These are phyloP conservation scores for Zasmidium cellare DNA, from an alignment of 2,329 filamentous ascomycete species.

Conservation along the genomic window DNA sequence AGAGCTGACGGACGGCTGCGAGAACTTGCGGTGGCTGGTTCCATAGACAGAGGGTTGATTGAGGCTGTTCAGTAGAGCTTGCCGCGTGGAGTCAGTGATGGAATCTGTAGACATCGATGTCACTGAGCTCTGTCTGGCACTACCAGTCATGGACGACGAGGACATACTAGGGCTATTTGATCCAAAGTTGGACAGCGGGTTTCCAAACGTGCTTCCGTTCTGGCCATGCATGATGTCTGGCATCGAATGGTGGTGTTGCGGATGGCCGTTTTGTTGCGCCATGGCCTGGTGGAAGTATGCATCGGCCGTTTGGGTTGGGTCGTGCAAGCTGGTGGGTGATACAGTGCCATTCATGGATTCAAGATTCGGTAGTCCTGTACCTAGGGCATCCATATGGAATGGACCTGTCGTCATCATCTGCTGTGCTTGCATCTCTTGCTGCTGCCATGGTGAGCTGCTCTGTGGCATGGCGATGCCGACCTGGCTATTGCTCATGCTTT, in stretches of 20 bases:
- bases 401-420: conserved; percentile 60
- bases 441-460: conserved; percentile 56
- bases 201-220: conserved; percentile 62
- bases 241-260: conserved; percentile 19
- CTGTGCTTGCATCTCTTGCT: conserved; percentile 66
- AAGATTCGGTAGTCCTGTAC: conserved; percentile 72
- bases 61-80: conserved; percentile 62
- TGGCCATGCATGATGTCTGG: conserved; percentile 34
- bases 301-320: conserved; percentile 68
- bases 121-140: conserved; percentile 60
- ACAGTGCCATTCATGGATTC: conserved; percentile 70
- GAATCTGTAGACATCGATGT: conserved; percentile 63
- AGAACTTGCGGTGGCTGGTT: conserved; percentile 57
- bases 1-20: conserved; percentile 58
- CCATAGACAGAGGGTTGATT: conserved; percentile 59
- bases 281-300: conserved; percentile 74
- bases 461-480: conserved; percentile 24
- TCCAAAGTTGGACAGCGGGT: conserved; percentile 60
- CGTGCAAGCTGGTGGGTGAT: conserved; percentile 72
- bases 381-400: conserved; percentile 73
- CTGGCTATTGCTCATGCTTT: conserved; percentile 82
- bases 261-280: conserved; percentile 47
- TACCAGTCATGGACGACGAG: conserved; percentile 70
- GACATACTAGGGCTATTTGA: conserved; percentile 64
- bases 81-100: conserved; percentile 66